Evolutionary conservation across 805 yeast genomes (phyloP).

Genomic region (Candida odintsovae): DNA sequence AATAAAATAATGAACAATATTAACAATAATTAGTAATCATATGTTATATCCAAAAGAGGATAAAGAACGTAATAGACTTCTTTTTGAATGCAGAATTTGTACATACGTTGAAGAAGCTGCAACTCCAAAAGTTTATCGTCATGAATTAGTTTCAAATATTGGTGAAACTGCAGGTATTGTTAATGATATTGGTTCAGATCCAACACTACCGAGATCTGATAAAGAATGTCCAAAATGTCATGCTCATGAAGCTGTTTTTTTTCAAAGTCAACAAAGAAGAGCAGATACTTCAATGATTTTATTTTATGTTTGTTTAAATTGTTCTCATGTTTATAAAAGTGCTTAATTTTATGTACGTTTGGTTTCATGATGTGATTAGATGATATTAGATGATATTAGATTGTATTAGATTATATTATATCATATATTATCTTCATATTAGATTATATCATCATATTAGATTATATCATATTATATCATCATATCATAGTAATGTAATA

Average conservation of each 20-base stretch:
- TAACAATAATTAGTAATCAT: slow-evolving; percentile 49
- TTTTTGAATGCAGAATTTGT: slow-evolving; percentile 93
- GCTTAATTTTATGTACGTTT: too few species aligned
- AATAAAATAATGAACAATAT: background rate
- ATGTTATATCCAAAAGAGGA: slow-evolving; percentile 98
- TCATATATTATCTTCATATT: too few species aligned
- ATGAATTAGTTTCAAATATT: slow-evolving; percentile 85
- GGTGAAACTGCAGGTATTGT: slow-evolving; percentile 97
- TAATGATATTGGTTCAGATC: slow-evolving; percentile 91
- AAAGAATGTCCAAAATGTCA: slow-evolving; percentile 89
- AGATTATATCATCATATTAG: too few species aligned
- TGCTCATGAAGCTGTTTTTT: slow-evolving; percentile 87
- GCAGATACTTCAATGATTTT: slow-evolving; percentile 94
- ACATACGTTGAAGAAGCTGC: slow-evolving; percentile 89
- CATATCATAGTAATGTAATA: too few species aligned
- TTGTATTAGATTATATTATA: too few species aligned
- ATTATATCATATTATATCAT: too few species aligned
- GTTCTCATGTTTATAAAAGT: slow-evolving; percentile 60
- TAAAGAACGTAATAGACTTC: slow-evolving; percentile 58
- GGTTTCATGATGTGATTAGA: too few species aligned
- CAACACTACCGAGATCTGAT: slow-evolving; percentile 95
- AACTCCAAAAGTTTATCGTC: slow-evolving; percentile 81
- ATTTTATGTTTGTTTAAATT: slow-evolving; percentile 85
- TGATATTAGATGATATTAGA: too few species aligned
- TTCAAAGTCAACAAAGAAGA: slow-evolving; percentile 92